Evolutionary conservation across 768 basidiomycete species (phyloP), one percentile per base, ranked within the genome.

Genomic region (Panus rudis): DNA sequence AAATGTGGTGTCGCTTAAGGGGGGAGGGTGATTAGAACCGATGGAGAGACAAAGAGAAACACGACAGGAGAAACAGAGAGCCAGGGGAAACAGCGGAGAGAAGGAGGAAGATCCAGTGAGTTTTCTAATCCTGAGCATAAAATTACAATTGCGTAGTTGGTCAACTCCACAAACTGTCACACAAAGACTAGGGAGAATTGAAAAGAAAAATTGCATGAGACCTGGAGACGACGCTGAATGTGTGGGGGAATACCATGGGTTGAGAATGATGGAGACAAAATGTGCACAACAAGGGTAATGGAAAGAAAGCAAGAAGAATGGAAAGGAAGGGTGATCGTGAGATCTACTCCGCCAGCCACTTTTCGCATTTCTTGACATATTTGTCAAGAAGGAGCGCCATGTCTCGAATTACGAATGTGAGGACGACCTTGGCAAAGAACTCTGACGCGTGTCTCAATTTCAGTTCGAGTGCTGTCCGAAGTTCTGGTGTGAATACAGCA

Each of bases 331-430:
- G 23, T 25, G 14, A 13, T 2, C 8, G 21, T 17, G 8, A 13
- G 37, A 37, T 71, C 48, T 70, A 91, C 59, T 92, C 89, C 27
- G 80, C 85, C 27, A 91, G 73, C 86, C 88, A 90, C 64, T 89
- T 90, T 66, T 90, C 90, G 64, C 87, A 89, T 61, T 88, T 87
- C 73, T 92, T 92, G 50, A 83, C 85, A 62, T 92, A 92, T 66
- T 93, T 92, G 70, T 93, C 92, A 48, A 93, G 70, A 39, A 93
- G 65, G 55, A 84, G 79, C 31, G 87, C 86, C 50, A 92, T 71
- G 61, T 92, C 90, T 41, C 81, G 80, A 54, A 94, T 80, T 55
- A 94, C 89, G 59, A 94, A 92, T 14, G 86, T 86, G 48, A 92
- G 71, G 42, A 94, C 78, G 48, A 92, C 89, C 41, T 74, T 85